phyloP scores from a whole-genome alignment of 805 yeast genomes.

The Candida xyloterini region DNA sequence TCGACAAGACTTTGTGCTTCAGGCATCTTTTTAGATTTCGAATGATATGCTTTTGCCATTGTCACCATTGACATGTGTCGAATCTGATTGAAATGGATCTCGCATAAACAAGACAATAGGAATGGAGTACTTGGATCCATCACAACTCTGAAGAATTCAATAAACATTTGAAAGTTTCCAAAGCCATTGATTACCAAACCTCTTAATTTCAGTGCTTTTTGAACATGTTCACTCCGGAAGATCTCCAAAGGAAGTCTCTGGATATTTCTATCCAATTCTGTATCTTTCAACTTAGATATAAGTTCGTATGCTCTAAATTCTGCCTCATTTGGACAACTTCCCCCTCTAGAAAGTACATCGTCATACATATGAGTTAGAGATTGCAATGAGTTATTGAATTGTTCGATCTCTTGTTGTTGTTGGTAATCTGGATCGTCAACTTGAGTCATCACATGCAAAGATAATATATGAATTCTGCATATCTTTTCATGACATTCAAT shows the following conservation, averaged over 20 bases:
- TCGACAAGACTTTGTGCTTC: conserved; percentile 40
- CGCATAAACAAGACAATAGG: conserved; percentile 69
- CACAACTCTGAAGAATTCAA: conserved; percentile 57
- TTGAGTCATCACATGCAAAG: conserved; percentile 83
- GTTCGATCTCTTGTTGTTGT: conserved; percentile 94
- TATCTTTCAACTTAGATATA: conserved; percentile 74
- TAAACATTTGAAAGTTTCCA: conserved; percentile 60
- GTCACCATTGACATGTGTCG: conserved; percentile 70
- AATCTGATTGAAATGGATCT: conserved; percentile 76
- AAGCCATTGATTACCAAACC: conserved; percentile 62
- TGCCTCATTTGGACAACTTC: conserved; percentile 76
- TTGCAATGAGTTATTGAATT: conserved; percentile 85
- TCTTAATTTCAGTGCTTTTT: conserved; percentile 69
- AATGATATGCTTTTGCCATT: conserved; percentile 63
- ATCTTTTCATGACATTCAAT: conserved; percentile 89
- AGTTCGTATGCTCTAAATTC: conserved; percentile 90
- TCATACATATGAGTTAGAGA: conserved; percentile 84
- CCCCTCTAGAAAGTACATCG: conserved; percentile 70
- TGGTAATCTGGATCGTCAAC: conserved; percentile 65
- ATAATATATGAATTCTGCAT: conserved; percentile 80
- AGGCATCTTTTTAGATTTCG: conserved; percentile 65
- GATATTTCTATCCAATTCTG: conserved; percentile 74
- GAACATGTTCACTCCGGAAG: conserved; percentile 54
- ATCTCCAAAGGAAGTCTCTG: conserved; percentile 64
- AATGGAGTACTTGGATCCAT: conserved; percentile 55